Conservation (phyloP, 1,139 yeast genomes). For the Geotrichum reessii region DNA sequence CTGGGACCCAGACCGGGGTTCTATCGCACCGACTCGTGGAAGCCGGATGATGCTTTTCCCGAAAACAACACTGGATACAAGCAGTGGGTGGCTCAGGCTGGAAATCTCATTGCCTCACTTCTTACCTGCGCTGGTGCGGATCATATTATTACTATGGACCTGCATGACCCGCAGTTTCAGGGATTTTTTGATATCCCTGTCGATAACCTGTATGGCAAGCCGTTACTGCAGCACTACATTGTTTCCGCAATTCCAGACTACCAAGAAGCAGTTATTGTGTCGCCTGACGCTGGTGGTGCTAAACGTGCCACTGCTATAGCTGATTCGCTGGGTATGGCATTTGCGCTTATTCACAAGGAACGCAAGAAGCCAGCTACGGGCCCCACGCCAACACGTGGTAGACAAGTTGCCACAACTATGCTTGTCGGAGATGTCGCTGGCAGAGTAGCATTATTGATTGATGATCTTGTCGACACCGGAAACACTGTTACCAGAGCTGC, state of each 20-base stretch:
- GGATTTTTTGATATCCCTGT: slow-evolving; percentile 92
- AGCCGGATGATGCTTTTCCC: slow-evolving; percentile 20
- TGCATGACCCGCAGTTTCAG: slow-evolving; percentile 93
- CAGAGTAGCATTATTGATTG: slow-evolving; percentile 78
- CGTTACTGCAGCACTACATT: slow-evolving; percentile 75
- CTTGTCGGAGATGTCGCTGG: slow-evolving; percentile 88
- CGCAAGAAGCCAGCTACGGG: slow-evolving; percentile 49
- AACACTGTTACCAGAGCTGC: slow-evolving; percentile 92
- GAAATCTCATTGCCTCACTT: slow-evolving; percentile 83
- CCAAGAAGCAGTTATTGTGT: slow-evolving; percentile 76
- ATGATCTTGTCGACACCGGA: slow-evolving; percentile 91
- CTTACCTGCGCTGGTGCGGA: slow-evolving; percentile 94
- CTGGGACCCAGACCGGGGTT: slow-evolving; percentile 8
- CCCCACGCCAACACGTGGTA: slow-evolving; percentile 10
- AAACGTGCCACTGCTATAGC: slow-evolving; percentile 93
- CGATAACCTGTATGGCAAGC: slow-evolving; percentile 82
- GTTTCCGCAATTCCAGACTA: slow-evolving; percentile 65
- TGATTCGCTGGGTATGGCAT: slow-evolving; percentile 79
- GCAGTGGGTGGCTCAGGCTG: slow-evolving; percentile 95
- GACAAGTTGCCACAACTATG: slow-evolving; percentile 63
- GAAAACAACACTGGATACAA: slow-evolving; percentile 61
- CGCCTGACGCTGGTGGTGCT: slow-evolving; percentile 98
- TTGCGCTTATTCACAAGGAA: slow-evolving; percentile 95
- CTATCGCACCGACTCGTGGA: slow-evolving; percentile 20
- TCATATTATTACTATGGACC: slow-evolving; percentile 93